Percentiles rank a stretch among this genome's conserved stretches.
Evolutionary conservation across 2,329 filamentous ascomycete species (phyloP).

Genomic region (Emericellopsis cladophorae): DNA sequence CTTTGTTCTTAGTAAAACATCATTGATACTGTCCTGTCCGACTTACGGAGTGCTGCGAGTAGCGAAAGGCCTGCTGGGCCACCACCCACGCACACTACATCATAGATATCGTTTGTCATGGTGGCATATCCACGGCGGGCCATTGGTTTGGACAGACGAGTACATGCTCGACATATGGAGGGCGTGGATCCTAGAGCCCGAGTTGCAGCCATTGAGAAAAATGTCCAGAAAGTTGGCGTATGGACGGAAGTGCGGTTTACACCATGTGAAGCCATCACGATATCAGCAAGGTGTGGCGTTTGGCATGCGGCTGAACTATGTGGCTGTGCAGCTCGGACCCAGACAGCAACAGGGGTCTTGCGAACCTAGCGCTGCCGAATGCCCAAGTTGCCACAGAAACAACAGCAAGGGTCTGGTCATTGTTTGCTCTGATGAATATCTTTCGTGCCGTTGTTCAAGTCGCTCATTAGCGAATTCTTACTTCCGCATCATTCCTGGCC

Average conservation of each 20-base stretch:
- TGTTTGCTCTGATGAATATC: too few relatives aligned
- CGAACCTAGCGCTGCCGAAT: not conserved
- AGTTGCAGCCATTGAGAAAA: too few relatives aligned
- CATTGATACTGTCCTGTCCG: not conserved
- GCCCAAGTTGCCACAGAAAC: conserved; percentile 7
- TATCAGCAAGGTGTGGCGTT: too few relatives aligned
- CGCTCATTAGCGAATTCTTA: too few relatives aligned
- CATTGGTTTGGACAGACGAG: conserved; percentile 21
- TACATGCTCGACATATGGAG: conserved; percentile 35
- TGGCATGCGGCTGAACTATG: too few relatives aligned
- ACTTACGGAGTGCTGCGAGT: conserved; percentile 58
- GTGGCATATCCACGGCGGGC: conserved; percentile 28
- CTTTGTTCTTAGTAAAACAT: not conserved
- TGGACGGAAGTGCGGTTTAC: too few relatives aligned
- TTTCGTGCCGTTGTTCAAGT: too few relatives aligned
- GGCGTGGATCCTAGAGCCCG: conserved; percentile 7
- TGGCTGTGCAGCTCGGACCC: too few relatives aligned
- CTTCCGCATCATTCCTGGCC: not conserved
- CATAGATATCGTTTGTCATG: conserved; percentile 61
- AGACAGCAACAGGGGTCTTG: too few relatives aligned
- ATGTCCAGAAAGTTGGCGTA: too few relatives aligned
- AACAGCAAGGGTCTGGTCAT: conserved; percentile 4
- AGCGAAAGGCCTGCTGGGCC: conserved; percentile 82
- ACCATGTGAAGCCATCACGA: too few relatives aligned
- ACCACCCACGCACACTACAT: conserved; percentile 84